A percentile compares a stretch with the other conserved stretches of the same genome.
Evolutionary conservation across 1,284 basidiomycete genomes (phyloP).

Genomic region (Cronartium quercuum): DNA sequence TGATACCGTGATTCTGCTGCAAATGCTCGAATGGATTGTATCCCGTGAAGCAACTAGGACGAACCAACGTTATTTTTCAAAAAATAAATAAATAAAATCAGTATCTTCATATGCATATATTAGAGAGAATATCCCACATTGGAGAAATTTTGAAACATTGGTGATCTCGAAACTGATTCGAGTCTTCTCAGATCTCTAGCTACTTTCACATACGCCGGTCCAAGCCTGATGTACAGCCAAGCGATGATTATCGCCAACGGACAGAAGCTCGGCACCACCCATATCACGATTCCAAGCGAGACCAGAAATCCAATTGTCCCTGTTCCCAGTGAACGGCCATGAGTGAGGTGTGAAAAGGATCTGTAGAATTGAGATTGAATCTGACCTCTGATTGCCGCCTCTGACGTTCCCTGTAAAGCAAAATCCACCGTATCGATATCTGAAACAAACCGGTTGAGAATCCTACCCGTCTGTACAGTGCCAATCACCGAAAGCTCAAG

Average conservation of each 20-base stretch:
- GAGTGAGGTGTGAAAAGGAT: neutral
- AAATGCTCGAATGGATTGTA: constrained; percentile 38
- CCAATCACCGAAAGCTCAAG: neutral
- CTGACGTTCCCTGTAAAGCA: constrained; percentile 52
- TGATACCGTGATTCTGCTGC: constrained; percentile 35
- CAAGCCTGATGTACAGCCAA: constrained; percentile 35
- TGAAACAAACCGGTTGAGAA: constrained; percentile 34
- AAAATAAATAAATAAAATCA: neutral
- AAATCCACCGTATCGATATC: constrained; percentile 39
- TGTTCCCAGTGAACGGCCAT: neutral
- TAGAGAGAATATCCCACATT: constrained; percentile 13
- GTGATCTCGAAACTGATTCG: constrained; percentile 35
- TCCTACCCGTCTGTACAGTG: constrained; percentile 27
- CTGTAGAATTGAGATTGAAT: neutral
- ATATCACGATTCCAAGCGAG: constrained; percentile 40
- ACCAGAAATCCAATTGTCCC: constrained; percentile 61
- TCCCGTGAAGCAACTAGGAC: constrained; percentile 28
- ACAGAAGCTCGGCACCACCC: constrained; percentile 51
- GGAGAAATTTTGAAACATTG: constrained; percentile 39
- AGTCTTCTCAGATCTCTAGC: constrained; percentile 44
- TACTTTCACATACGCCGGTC: constrained; percentile 32
- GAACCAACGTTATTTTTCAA: neutral
- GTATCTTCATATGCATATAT: neutral
- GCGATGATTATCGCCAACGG: constrained; percentile 33
- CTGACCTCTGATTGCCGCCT: constrained; percentile 54